Base-by-base conservation (phyloP, 805 yeast species). In the Wickerhamomyces bisporus region DNA sequence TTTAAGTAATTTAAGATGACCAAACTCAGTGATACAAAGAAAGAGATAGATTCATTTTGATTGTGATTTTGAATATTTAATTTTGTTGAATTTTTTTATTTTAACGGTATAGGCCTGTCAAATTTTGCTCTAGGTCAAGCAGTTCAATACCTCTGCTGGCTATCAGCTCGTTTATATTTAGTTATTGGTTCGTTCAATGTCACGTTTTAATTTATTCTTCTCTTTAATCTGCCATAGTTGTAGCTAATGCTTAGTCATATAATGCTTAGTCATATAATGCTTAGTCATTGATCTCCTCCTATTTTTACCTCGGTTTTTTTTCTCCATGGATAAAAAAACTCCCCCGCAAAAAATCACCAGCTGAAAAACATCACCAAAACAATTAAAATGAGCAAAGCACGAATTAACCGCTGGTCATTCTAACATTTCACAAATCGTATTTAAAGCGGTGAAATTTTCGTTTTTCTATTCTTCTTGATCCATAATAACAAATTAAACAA, bases 371-470 rank as follows among this genome's bases (percentile, higher is more conserved):
- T 25, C 30, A 24, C 8, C 33, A 24, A 20, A 32, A 20, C 21
- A 28, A 39, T 40, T 40, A 21, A 8, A 33, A 85, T 59, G 88
- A 81, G 65, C 73, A 94, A 26, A 62, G 18, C 5, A 19, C 2
- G 11, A 24, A 27, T 23, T 18, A 20, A 18, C 30, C 13, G 26
- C 26, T 85, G 94, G 94, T 94, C 94, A 47, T 76, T 81, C 68
- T 85, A 7, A 5, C 10, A 5, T 6, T 14, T 6, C 18, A 8
- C 7, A 14, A n/a, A 15, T 6, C 13, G 15, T 9, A 19, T 30
- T 12, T 19, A 30, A 30, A 20, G 14, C 13, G n/a, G 11, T 11
- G 3, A n/a, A 17, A 18, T n/a, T 26, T 7, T 15, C 29, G 25
- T 14, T 19, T 18, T 10, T 23, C 17, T 17, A 23, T n/a, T n/a